These are phyloP conservation scores for Yamagishiella unicocca DNA, from an alignment of 139 green algal genomes.

Conservation along the genomic window DNA sequence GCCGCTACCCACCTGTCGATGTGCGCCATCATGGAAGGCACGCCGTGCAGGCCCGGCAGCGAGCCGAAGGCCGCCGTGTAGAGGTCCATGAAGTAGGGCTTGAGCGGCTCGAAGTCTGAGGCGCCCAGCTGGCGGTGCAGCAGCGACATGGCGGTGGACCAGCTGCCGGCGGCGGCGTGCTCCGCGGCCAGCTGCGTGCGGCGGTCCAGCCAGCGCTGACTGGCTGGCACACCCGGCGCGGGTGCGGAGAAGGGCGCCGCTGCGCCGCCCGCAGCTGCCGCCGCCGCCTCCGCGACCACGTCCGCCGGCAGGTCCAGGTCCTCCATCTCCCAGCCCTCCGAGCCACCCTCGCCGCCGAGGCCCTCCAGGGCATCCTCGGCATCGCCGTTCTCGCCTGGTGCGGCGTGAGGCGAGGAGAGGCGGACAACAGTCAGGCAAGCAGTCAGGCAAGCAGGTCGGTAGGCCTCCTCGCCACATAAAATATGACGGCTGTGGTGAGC, in stretches of 20 bases:
- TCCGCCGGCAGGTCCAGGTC: conserved; percentile 89
- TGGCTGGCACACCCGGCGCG: conserved; percentile 75
- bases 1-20: conserved; percentile 74
- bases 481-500: too few relatives aligned
- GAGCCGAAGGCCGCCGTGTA: conserved; percentile 74
- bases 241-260: conserved; percentile 78
- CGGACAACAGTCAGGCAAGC: too few relatives aligned
- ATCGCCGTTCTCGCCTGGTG: conserved; percentile 58
- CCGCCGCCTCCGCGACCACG: conserved; percentile 56
- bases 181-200: conserved; percentile 67
- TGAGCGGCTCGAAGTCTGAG: conserved; percentile 92
- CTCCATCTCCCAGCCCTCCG: conserved; percentile 97
- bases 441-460: too few relatives aligned
- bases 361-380: conserved; percentile 63
- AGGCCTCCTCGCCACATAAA: too few relatives aligned
- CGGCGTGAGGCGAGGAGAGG: too few relatives aligned
- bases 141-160: conserved; percentile 89
- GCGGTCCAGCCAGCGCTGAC: conserved; percentile 90
- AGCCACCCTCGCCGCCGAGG: conserved; percentile 71
- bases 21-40: conserved; percentile 71
- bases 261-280: conserved; percentile 35
- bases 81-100: conserved; percentile 90
- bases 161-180: conserved; percentile 37
- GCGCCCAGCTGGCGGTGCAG: conserved; percentile 95
- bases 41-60: conserved; percentile 76